Conservation (phyloP, 352 stramenopile genomes). For the Globisporangium irregulare region DNA sequence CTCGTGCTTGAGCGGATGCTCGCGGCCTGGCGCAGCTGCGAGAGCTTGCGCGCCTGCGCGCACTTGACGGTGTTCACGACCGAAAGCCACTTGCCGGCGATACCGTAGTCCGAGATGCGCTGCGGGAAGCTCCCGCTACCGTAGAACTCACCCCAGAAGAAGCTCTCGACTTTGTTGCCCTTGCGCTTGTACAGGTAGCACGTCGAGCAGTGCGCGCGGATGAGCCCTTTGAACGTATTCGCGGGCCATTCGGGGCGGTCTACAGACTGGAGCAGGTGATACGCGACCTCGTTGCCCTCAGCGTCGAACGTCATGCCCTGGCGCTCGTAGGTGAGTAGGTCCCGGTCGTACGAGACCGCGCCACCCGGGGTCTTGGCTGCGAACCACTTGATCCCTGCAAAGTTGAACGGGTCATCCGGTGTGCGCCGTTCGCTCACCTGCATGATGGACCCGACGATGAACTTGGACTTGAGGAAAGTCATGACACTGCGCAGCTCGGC, state of each 20-base stretch:
- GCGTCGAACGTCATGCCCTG: conserved; percentile 34
- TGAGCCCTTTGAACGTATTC: conserved; percentile 27
- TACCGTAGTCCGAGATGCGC: conserved; percentile 30
- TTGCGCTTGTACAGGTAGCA: conserved; percentile 34
- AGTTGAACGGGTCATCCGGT: conserved; percentile 30
- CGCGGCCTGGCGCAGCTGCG: conserved; percentile 9
- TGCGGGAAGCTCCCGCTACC: conserved; percentile 28
- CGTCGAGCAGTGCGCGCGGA: conserved; percentile 24
- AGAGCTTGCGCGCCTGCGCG: conserved; percentile 19
- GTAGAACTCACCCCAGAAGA: conserved; percentile 34
- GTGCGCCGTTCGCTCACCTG: conserved; percentile 29
- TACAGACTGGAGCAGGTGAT: conserved; percentile 46
- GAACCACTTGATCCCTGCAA: conserved; percentile 44
- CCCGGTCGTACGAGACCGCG: conserved; percentile 31
- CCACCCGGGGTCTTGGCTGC: conserved; percentile 30
- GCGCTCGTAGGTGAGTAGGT: conserved; percentile 51
- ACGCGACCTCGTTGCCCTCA: conserved; percentile 33
- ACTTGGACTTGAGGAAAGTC: conserved; percentile 31
- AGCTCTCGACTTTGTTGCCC: conserved; percentile 23
- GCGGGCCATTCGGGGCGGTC: conserved; percentile 27
- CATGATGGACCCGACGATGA: conserved; percentile 34
- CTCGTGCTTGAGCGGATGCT: background rate
- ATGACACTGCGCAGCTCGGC: conserved; percentile 39
- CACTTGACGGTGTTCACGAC: conserved; percentile 27
- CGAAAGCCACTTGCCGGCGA: conserved; percentile 32